Evolutionary conservation across 2,329 filamentous ascomycete genomes (phyloP), one percentile per base, ranked within the genome.

Genomic region (Achaetomium macrosporum): DNA sequence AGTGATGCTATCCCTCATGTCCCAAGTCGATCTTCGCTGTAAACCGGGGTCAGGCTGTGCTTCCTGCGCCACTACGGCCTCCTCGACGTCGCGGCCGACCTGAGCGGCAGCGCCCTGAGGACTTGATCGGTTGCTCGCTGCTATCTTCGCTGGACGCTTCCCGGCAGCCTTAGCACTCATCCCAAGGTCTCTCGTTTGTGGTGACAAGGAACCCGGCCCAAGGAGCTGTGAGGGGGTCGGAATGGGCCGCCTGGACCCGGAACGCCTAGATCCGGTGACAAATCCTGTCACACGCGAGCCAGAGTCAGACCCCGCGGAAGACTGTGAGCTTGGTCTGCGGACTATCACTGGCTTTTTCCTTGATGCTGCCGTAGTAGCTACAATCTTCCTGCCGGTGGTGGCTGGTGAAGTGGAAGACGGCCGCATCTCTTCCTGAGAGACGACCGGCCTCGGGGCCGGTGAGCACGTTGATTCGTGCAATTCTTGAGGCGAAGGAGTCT

Each of bases 261-360:
- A 39, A 35, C 47, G 50, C 37, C 46, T 53, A 30, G 56, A 42
- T 5, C 49, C 33, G 9, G 50, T 30, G 7, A 31, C 47, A n/a
- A 43, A n/a, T 3, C 52, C 51, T 15, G 49, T 19, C 20, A 35
- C 55, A 13, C 56, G 55, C 17, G 37, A 17, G 8, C 50, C 46
- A 10, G 49, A 39, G 15, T 56, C 70, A 15, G 69, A 66, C 12
- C 61, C 66, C 8, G 65, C 63, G 3, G 74, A 72, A 7, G 72
- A 71, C 50, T 76, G 77, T 1, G 77, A 78, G 57, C 74, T 78
- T 36, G 69, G 66, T 33, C 73, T 72, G 43, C 75, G 72, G 13
- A 72, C 65, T 54, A 79, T 66, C 9, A 71, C 66, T 0, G 76
- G 73, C 42, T 75, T 71, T 47, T 74, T 70, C 61, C 73, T 78